A percentile compares a stretch with the other conserved stretches of the same genome.
phyloP scores from a whole-genome alignment of 1,284 basidiomycete species.

The Moniliella sp. region DNA sequence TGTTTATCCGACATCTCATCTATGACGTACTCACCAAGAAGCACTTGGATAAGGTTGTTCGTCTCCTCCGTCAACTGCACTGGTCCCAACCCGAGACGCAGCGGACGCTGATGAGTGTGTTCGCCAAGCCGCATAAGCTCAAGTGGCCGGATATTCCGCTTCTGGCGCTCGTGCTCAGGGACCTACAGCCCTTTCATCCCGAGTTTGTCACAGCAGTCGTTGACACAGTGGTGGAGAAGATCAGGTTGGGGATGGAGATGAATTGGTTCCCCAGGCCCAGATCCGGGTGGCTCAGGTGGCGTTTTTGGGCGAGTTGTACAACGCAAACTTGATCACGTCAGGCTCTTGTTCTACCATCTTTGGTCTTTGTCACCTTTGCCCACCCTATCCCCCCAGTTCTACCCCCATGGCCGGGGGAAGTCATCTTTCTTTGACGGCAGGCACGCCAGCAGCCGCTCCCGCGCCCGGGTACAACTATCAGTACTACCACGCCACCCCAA shows the following conservation, averaged over 20 bases:
- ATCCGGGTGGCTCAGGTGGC: conserved; percentile 69
- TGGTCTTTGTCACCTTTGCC: conserved; percentile 77
- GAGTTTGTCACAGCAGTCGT: conserved; percentile 68
- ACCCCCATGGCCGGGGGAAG: no score
- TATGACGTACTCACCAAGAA: conserved; percentile 77
- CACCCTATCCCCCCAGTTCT: no score
- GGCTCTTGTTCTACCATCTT: conserved; percentile 74
- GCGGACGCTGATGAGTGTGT: conserved; percentile 46
- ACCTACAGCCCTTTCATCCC: conserved; percentile 73
- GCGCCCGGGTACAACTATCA: no score
- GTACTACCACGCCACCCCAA: conserved; percentile 46
- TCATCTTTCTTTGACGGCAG: no score
- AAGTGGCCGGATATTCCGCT: conserved; percentile 72
- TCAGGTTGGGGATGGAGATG: conserved; percentile 62
- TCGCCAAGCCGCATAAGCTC: conserved; percentile 89
- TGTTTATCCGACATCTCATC: conserved; percentile 77
- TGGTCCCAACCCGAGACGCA: conserved; percentile 57
- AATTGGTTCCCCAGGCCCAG: conserved; percentile 90
- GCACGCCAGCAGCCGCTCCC: no score
- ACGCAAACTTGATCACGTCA: conserved; percentile 76
- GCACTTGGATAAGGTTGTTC: conserved; percentile 76
- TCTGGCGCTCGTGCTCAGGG: conserved; percentile 79
- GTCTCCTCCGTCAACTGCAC: conserved; percentile 71
- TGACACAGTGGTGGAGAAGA: conserved; percentile 80
- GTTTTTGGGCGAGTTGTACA: conserved; percentile 88